A percentile compares a stretch with the other conserved stretches of the same genome.
Evolutionary conservation across 176 grass and related monocot genomes (phyloP).

Genomic region (Melocanna baccifera): DNA sequence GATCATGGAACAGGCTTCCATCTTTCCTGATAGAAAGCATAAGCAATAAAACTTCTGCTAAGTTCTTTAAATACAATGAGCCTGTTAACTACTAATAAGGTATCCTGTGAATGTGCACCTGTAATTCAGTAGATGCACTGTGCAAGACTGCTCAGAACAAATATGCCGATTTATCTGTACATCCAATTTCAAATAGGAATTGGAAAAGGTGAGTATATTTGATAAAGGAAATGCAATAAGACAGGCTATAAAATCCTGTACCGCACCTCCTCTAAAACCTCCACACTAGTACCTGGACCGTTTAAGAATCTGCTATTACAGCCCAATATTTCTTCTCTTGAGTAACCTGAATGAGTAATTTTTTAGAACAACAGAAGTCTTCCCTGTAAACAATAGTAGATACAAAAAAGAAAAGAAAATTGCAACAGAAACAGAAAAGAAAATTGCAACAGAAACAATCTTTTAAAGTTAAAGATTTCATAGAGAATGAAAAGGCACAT

Average conservation of each 20-base stretch:
- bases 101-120: slow-evolving; percentile 40
- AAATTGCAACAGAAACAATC: background rate
- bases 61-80: background rate
- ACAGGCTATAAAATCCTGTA: slow-evolving; percentile 20
- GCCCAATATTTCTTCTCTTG: slow-evolving; percentile 87
- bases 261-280: slow-evolving; percentile 71
- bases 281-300: slow-evolving; percentile 64
- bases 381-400: background rate
- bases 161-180: slow-evolving; percentile 78
- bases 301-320: slow-evolving; percentile 65
- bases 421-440: background rate
- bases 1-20: slow-evolving; percentile 70
- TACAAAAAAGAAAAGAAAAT: background rate
- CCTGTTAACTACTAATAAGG: slow-evolving; percentile 5
- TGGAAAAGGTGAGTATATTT: background rate
- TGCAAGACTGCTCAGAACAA: slow-evolving; percentile 57
- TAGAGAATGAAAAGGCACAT: background rate
- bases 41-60: slow-evolving; percentile 18
- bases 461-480: background rate
- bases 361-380: slow-evolving; percentile 17
- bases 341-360: slow-evolving; percentile 56
- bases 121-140: slow-evolving; percentile 71
- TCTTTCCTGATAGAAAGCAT: slow-evolving; percentile 71
- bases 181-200: slow-evolving; percentile 21
- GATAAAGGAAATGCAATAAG: background rate